Conservation (phyloP, 2,329 filamentous ascomycete genomes). For the Endothia cerciana region DNA sequence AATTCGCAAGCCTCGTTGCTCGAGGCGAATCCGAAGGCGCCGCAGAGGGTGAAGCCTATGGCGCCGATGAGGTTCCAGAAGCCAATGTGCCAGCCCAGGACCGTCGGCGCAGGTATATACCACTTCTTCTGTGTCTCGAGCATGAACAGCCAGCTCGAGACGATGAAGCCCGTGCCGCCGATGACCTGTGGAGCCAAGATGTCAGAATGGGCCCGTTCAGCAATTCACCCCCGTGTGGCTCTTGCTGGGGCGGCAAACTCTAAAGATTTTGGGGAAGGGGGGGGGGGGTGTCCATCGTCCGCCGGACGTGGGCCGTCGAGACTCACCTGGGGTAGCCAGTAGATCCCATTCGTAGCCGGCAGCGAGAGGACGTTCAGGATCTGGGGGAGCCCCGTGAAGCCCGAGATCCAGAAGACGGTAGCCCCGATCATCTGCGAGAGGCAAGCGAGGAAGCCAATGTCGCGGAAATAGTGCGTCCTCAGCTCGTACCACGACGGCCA, state of each 20-base stretch:
- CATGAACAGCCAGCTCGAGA: constrained; percentile 64
- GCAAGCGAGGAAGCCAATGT: constrained; percentile 66
- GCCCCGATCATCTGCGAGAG: constrained; percentile 60
- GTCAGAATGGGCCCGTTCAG: neutral
- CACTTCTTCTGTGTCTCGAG: constrained; percentile 67
- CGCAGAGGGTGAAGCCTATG: constrained; percentile 65
- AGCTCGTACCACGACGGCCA: constrained; percentile 61
- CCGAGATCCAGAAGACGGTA: constrained; percentile 67
- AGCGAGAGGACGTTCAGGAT: constrained; percentile 55
- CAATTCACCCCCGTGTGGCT: no score
- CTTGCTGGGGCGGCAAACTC: no score
- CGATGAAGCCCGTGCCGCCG: constrained; percentile 64
- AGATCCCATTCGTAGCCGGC: constrained; percentile 55
- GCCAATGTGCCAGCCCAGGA: constrained; percentile 70
- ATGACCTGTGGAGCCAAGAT: constrained; percentile 50
- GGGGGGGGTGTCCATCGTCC: no score
- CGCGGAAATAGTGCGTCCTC: constrained; percentile 61
- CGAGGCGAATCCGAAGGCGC: constrained; percentile 56
- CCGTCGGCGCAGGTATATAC: constrained; percentile 59
- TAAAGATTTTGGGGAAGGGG: no score
- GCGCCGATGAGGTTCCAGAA: constrained; percentile 68
- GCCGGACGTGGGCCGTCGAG: no score
- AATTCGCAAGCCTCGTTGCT: constrained; percentile 47
- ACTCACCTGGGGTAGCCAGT: constrained; percentile 64
- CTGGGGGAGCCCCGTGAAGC: constrained; percentile 62